Base-by-base conservation (phyloP, 2,329 filamentous ascomycete genomes). In the Sordariomycetes sp. region DNA sequence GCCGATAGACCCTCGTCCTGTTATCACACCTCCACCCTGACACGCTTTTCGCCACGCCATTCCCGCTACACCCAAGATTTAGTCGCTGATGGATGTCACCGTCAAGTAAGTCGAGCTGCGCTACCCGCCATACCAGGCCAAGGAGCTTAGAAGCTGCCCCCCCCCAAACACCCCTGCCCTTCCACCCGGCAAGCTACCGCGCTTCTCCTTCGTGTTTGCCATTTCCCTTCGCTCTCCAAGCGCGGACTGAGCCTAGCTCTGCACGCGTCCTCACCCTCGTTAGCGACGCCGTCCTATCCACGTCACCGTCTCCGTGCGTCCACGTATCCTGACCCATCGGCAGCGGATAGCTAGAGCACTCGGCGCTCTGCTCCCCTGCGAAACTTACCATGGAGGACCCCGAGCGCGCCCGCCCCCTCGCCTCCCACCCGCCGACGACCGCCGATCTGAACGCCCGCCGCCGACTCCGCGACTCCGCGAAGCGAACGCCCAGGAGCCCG, bases 51-150 rank as follows among this genome's bases (percentile, higher is more conserved):
- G 6, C 42, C 8, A 45, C 34, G 28, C 4, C 22, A 20, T 39
- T 34, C 24, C 39, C 35, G 52, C 51, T 51, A 17, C 42, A 39
- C 52, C 15, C 39, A 32, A 32, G 39, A 58, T 10, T 28, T n/a
- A 52, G 50, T 57, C 50, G 55, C 34, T 58, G 25, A 56, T 60
- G 57, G 55, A 60, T 60, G 57, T 52, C 54, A 45, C 55, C 48
- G 48, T 57, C 52, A 50, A 59, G 59, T 60, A 60, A 53, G 59
- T 59, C 28, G 51, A 54, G 25, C 15, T 56, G n/a, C 25, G 45
- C 51, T n/a, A 22, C 13, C 39, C 54, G 45, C 54, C 35, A n/a
- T 22, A 55, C 57, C 45, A 35, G 42, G 36, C 45, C 36, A 55
- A 58, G 54, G 42, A 34, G 24, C 12, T 54, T 25, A 24, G 24